These are phyloP conservation scores for Vanilla planifolia DNA, from an alignment of 106 monocot genomes.

Conservation along the genomic window DNA sequence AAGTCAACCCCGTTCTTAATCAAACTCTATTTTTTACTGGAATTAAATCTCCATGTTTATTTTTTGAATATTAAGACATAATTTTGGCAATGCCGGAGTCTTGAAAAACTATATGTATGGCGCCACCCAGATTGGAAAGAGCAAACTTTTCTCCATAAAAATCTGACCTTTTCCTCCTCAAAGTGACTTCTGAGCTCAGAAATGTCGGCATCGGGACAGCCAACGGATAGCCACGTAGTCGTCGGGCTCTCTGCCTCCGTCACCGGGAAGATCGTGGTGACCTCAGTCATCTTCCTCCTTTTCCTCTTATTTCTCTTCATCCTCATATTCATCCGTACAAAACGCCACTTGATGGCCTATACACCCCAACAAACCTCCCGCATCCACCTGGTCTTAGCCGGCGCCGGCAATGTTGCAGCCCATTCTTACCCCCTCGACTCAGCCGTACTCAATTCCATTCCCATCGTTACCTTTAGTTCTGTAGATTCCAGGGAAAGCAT, in stretches of 20 bases:
- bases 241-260: background rate
- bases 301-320: background rate
- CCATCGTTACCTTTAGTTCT: background rate
- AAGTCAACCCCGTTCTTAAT: too few species aligned
- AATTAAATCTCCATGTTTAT: too few species aligned
- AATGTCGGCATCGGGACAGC: background rate
- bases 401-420: background rate
- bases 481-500: background rate
- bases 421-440: too few species aligned
- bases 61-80: too few species aligned
- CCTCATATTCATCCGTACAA: conserved; percentile 1
- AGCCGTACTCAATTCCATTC: conserved; percentile 1
- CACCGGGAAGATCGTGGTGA: background rate
- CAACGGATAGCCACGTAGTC: background rate
- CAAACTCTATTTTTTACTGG: too few species aligned
- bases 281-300: conserved; percentile 2
- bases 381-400: background rate
- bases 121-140: too few species aligned
- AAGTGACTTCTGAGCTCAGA: background rate
- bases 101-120: too few species aligned
- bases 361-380: background rate
- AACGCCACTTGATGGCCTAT: background rate
- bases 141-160: too few species aligned
- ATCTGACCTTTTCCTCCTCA: too few species aligned
- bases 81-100: too few species aligned